A percentile compares a stretch with the other conserved stretches of the same genome.
Conservation (phyloP, 495 filamentous ascomycete species). For the Rhypophila decipiens region DNA sequence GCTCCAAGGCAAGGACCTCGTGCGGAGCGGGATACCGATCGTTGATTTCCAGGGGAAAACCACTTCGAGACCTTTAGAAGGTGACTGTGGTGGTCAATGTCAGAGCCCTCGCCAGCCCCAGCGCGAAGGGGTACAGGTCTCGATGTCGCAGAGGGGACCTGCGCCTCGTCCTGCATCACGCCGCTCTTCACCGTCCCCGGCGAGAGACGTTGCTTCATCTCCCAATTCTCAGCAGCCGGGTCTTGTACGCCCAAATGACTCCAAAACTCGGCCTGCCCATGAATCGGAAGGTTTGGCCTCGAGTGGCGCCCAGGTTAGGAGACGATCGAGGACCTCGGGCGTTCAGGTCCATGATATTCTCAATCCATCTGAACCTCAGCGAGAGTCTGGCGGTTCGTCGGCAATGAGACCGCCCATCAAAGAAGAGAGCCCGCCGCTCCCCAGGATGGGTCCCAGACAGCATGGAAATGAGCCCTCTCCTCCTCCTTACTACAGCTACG, state of each 20-base stretch:
- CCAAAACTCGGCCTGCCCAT: slow-evolving; percentile 22
- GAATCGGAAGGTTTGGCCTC: slow-evolving; percentile 18
- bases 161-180: slow-evolving; percentile 42
- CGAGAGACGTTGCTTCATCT: slow-evolving; percentile 19
- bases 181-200: slow-evolving; percentile 24
- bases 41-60: slow-evolving; percentile 18
- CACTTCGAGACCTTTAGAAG: slow-evolving; percentile 10
- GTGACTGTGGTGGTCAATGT: slow-evolving; percentile 44
- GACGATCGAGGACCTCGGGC: slow-evolving; percentile 35
- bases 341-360: slow-evolving; percentile 49
- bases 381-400: slow-evolving; percentile 12
- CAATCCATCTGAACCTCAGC: slow-evolving; percentile 37
- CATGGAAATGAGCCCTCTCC: slow-evolving; percentile 26
- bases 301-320: slow-evolving; percentile 26
- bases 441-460: slow-evolving; percentile 19
- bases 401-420: slow-evolving; percentile 10
- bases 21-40: slow-evolving; percentile 27
- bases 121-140: slow-evolving; percentile 51
- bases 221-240: slow-evolving; percentile 17
- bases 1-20: slow-evolving; percentile 10
- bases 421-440: slow-evolving; percentile 7
- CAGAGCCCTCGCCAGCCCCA: slow-evolving; percentile 39
- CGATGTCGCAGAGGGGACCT: slow-evolving; percentile 54
- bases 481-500: slow-evolving; percentile 22
- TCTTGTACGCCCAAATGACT: slow-evolving; percentile 18